Base-by-base conservation (phyloP, 176 grass and related monocot genomes). In the Cocos nucifera region DNA sequence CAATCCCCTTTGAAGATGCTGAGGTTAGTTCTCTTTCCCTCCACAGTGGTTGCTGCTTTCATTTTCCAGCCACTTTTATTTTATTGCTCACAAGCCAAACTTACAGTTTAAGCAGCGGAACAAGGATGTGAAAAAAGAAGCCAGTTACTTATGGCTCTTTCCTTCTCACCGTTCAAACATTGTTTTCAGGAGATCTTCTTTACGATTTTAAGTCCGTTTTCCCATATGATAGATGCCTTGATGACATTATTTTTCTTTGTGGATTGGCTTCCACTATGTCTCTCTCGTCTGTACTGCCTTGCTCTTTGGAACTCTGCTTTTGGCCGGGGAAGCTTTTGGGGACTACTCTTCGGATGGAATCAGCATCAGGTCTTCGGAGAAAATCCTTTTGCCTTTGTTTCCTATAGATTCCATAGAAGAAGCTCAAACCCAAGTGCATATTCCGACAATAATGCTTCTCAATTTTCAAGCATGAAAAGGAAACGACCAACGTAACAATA, bases 1-100 rank as follows among this genome's bases (percentile, higher is more conserved):
- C 8, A 17, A 63, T 72, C 16, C 62, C 61, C 53, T 69, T 67
- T 81, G 64, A 74, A 78, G 66, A 82, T 86, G 80, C 83, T 82
- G 77, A 77, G 78, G 80, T 64, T 79, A 63, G 58, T 74, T 73
- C 88, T 78, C 73, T 83, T 79, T 83, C 77, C 28, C 75, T 76
- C 77, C 65, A 49, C 44, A 64, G 3, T 76, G 15, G 20, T 50
- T 44, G 35, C 35, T 44, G 9, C 35, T 44, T 44, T 44, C 35
- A 12, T 44, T 44, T 6, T 10, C 35, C 35, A 12, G 35, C 35
- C 35, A 44, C 35, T 44, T 44, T 12, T 44, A 44, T 44, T 44
- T 44, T 44, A 44, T 21, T 19, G 19, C 54, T 59, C 39, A 66
- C 50, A 27, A 67, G 52, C 35, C 56, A 53, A 56, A 19, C 50